Evolutionary conservation across 768 basidiomycete species (phyloP).

Genomic region (Chalciporus sphaerocephalus): DNA sequence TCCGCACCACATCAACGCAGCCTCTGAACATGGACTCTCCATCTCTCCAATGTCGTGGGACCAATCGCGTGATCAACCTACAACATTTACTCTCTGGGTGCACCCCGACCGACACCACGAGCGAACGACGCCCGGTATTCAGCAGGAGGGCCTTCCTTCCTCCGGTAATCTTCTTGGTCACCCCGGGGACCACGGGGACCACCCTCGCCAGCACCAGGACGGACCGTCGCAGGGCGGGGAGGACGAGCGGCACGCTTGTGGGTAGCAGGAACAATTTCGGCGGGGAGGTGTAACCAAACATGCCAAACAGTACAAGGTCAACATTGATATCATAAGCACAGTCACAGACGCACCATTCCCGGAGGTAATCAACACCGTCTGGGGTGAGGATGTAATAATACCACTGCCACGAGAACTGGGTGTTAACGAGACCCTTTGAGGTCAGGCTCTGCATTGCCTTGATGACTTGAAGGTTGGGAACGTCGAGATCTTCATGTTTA

Average conservation of each 20-base stretch:
- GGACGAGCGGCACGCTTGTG: slow-evolving; percentile 95
- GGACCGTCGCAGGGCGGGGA: slow-evolving; percentile 72
- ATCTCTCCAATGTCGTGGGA: background rate
- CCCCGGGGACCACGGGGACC: slow-evolving; percentile 86
- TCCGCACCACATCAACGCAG: slow-evolving; percentile 1
- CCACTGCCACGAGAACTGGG: slow-evolving; percentile 99
- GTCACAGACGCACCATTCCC: slow-evolving; percentile 59
- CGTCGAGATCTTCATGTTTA: slow-evolving; percentile 87
- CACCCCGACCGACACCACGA: slow-evolving; percentile 88
- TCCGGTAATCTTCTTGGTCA: slow-evolving; percentile 84
- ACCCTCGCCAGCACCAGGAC: slow-evolving; percentile 67
- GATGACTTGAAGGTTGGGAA: slow-evolving; percentile 67
- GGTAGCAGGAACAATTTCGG: slow-evolving; percentile 94
- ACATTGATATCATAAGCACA: background rate
- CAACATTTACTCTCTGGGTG: slow-evolving; percentile 55
- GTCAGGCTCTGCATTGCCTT: slow-evolving; percentile 68
- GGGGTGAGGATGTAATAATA: slow-evolving; percentile 98
- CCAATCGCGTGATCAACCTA: background rate
- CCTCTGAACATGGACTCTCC: background rate
- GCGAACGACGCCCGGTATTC: slow-evolving; percentile 88
- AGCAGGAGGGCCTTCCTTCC: slow-evolving; percentile 85
- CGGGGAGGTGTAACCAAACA: slow-evolving; percentile 83
- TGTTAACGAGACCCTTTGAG: slow-evolving; percentile 88
- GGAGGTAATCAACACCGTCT: slow-evolving; percentile 95
- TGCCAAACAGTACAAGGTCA: background rate